Conservation (phyloP, 2,329 filamentous ascomycete species). For the Neoarthrinium moseri region DNA sequence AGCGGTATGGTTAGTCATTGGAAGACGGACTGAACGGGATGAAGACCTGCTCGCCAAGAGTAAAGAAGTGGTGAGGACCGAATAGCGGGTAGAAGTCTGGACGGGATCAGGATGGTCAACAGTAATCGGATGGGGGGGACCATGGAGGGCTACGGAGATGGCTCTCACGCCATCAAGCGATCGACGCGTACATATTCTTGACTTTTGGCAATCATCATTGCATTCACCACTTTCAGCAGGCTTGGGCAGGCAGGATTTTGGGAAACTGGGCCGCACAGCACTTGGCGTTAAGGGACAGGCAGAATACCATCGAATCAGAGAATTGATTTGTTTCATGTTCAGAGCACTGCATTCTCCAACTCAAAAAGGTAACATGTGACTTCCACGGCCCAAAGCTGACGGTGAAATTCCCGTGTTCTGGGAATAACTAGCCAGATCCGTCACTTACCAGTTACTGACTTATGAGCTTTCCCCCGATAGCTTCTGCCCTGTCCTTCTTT, state of each 20-base stretch:
- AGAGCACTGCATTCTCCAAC: no score
- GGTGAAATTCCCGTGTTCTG: no score
- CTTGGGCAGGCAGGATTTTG: slow-evolving; percentile 1
- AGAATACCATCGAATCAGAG: slow-evolving; percentile 8
- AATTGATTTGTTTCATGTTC: slow-evolving; percentile 5
- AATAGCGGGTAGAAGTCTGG: not conserved
- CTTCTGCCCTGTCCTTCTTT: no score
- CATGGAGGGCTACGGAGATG: no score
- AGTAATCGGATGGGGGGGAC: not conserved
- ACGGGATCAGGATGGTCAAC: no score
- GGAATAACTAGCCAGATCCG: no score
- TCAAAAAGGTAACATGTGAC: no score
- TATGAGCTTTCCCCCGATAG: no score
- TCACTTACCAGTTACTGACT: no score
- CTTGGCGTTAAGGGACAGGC: slow-evolving; percentile 7
- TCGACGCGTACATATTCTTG: not conserved
- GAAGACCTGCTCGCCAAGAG: not conserved
- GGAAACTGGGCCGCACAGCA: slow-evolving; percentile 5
- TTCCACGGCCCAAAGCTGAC: no score
- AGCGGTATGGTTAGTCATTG: slow-evolving; percentile 74
- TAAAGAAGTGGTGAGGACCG: no score
- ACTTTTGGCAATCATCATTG: slow-evolving; percentile 1
- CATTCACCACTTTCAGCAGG: not conserved
- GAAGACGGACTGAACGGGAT: slow-evolving; percentile 73
- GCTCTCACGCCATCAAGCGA: no score